Evolutionary conservation across 495 filamentous ascomycete genomes (phyloP).

Genomic region (Hypoxylon fragiforme): DNA sequence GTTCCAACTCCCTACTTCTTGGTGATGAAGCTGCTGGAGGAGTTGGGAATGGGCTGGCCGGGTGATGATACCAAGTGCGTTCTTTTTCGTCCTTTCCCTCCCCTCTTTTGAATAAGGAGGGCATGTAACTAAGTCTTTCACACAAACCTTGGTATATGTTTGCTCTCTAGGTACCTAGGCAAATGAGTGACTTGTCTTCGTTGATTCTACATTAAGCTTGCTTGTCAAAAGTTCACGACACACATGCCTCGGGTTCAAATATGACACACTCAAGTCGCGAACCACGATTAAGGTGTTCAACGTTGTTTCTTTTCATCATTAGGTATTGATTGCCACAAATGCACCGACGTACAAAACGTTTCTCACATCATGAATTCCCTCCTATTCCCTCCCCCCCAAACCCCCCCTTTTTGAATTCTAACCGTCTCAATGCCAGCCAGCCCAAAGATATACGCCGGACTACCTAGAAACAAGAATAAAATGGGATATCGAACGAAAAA

Average conservation of each 20-base stretch:
- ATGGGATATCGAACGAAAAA: slow-evolving; percentile 1
- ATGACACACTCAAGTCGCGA: no score
- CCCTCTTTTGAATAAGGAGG: neutral
- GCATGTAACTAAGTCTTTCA: no score
- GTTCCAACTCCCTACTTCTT: no score
- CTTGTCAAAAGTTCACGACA: no score
- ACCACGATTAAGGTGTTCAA: no score
- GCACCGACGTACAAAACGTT: no score
- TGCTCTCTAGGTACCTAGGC: no score
- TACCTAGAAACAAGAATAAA: slow-evolving; percentile 27
- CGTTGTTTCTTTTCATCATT: neutral
- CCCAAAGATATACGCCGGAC: slow-evolving; percentile 35
- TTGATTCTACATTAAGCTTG: no score
- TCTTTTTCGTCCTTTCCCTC: neutral
- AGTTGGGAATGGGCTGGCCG: slow-evolving; percentile 23
- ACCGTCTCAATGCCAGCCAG: slow-evolving; percentile 22
- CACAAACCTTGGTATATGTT: no score
- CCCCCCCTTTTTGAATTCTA: slow-evolving; percentile 16
- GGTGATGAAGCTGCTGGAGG: slow-evolving; percentile 24
- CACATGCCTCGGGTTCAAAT: no score
- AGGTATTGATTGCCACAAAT: neutral
- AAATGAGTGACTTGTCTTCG: no score
- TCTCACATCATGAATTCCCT: slow-evolving; percentile 14
- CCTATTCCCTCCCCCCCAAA: slow-evolving; percentile 23
- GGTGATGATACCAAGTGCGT: slow-evolving; percentile 27